phyloP scores from a whole-genome alignment of 2,329 filamentous ascomycete species.

The Pyrenophora tritici-repentis region DNA sequence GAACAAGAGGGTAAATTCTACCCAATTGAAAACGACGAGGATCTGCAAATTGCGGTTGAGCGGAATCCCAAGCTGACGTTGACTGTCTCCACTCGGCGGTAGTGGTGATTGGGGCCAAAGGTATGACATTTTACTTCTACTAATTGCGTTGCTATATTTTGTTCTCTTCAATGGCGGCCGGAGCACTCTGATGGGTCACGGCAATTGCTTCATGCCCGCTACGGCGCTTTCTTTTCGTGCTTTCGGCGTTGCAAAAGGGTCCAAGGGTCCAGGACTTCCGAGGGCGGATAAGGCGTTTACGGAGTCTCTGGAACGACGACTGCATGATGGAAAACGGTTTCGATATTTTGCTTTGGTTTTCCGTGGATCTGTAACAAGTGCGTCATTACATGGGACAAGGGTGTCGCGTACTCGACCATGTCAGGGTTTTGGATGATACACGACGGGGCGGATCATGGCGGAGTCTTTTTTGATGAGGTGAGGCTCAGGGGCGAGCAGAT shows the following conservation, averaged over 20 bases:
- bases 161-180: background rate
- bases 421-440: constrained; percentile 1
- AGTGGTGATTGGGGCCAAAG: background rate
- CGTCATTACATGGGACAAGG: background rate
- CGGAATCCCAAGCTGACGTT: constrained; percentile 87
- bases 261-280: constrained; percentile 3
- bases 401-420: background rate
- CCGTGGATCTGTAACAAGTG: background rate
- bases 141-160: constrained; percentile 5
- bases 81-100: constrained; percentile 43
- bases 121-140: background rate
- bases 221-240: constrained; percentile 4
- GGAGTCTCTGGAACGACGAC: constrained; percentile 4
- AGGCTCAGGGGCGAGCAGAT: too few species aligned
- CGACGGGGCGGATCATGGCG: background rate
- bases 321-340: constrained; percentile 13
- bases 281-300: constrained; percentile 8
- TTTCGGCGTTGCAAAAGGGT: constrained; percentile 21
- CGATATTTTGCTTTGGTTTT: background rate
- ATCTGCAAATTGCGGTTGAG: constrained; percentile 78
- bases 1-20: constrained; percentile 77
- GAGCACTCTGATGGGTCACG: background rate
- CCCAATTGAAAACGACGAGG: constrained; percentile 76
- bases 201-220: background rate
- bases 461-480: background rate